These are phyloP conservation scores for Stentor roeselii DNA, from an alignment of 73 alveolate species.

Conservation along the genomic window DNA sequence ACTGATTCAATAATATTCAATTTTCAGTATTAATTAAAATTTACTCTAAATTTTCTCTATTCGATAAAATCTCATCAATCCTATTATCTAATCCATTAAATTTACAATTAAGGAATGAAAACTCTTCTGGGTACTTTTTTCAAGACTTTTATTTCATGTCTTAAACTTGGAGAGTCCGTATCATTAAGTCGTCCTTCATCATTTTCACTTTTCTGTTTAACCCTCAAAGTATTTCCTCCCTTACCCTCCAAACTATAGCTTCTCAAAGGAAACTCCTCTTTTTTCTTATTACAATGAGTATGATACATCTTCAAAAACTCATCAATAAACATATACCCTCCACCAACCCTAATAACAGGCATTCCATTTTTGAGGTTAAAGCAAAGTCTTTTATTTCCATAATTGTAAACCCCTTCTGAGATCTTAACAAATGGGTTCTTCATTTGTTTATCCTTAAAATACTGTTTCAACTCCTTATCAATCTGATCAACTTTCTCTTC, in stretches of 20 bases:
- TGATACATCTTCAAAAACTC: slow-evolving; percentile 52
- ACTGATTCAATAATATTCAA: no score
- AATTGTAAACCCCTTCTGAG: slow-evolving; percentile 18
- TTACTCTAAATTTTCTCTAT: no score
- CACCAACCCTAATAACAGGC: slow-evolving; percentile 66
- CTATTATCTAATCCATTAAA: no score
- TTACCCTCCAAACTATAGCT: background rate
- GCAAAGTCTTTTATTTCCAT: background rate
- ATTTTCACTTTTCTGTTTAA: background rate
- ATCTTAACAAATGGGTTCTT: slow-evolving; percentile 20
- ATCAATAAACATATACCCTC: slow-evolving; percentile 71
- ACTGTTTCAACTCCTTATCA: background rate
- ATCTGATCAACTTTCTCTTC: background rate
- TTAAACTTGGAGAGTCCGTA: background rate
- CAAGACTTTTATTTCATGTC: background rate
- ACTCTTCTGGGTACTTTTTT: background rate
- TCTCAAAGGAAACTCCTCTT: slow-evolving; percentile 13
- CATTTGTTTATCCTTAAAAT: background rate
- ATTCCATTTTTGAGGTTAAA: slow-evolving; percentile 49
- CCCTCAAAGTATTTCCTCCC: background rate
- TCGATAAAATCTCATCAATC: no score
- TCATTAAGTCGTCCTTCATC: background rate
- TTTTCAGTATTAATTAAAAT: no score
- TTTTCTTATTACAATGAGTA: slow-evolving; percentile 17
- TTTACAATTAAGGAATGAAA: background rate